Conservation (phyloP, 2,329 filamentous ascomycete genomes). For the Pestalotiopsis sp. region DNA sequence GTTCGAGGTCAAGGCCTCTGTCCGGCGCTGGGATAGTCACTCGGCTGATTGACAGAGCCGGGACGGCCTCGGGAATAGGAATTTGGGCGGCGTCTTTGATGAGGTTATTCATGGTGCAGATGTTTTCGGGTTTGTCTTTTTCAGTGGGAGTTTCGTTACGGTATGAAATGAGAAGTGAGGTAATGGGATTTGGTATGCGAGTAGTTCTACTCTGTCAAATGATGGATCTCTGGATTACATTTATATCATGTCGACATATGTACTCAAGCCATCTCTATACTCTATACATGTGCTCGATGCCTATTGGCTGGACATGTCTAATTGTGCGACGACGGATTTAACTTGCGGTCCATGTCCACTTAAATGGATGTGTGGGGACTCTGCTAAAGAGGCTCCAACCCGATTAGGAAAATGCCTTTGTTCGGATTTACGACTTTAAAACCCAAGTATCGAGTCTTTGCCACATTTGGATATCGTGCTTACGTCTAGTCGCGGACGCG, state of each 20-base stretch:
- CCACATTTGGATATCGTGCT: not conserved
- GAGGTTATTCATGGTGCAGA: constrained; percentile 15
- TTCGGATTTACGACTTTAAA: not conserved
- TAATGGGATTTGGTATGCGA: not conserved
- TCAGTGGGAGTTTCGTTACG: not conserved
- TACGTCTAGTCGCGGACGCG: not conserved
- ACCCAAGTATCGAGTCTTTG: not conserved
- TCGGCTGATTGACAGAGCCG: constrained; percentile 32
- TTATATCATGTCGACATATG: not conserved
- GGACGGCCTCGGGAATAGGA: constrained; percentile 27
- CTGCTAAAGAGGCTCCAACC: not conserved
- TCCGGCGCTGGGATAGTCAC: constrained; percentile 27
- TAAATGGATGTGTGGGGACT: not conserved
- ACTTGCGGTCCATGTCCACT: not conserved
- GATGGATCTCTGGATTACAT: not conserved
- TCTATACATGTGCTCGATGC: not conserved
- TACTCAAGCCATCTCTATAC: not conserved
- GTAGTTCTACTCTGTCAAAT: not conserved
- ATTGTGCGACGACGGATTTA: not conserved
- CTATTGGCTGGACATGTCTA: not conserved
- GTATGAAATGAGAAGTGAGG: not conserved
- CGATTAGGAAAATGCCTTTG: not conserved
- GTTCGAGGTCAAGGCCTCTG: constrained; percentile 29
- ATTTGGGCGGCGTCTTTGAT: constrained; percentile 32
- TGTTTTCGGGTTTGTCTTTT: constrained; percentile 6